phyloP scores from a whole-genome alignment of 306 rosid genomes.

The Hippophae gyantsensis region DNA sequence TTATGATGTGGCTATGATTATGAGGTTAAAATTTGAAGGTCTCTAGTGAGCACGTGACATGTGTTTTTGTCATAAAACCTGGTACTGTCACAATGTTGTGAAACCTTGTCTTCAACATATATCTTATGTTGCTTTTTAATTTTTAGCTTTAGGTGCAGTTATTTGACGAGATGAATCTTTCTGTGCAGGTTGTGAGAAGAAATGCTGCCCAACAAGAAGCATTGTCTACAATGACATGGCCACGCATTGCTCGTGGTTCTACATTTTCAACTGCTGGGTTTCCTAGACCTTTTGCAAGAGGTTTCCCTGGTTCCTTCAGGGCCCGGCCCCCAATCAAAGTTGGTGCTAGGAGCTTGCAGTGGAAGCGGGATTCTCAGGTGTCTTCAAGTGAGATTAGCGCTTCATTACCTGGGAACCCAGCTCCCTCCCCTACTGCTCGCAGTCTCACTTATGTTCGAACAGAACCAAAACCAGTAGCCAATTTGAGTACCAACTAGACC shows the following conservation, averaged over 20 bases:
- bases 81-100: too few species aligned
- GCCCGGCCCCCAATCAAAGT: constrained; percentile 53
- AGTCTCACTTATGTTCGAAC: constrained; percentile 82
- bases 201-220: constrained; percentile 58
- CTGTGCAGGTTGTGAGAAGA: constrained; percentile 61
- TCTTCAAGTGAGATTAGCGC: constrained; percentile 36
- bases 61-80: too few species aligned
- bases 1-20: too few species aligned
- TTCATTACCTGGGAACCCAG: constrained; percentile 21
- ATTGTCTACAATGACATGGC: constrained; percentile 49
- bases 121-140: too few species aligned
- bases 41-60: too few species aligned
- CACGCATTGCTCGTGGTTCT: constrained; percentile 48
- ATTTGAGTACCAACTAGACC: constrained; percentile 32
- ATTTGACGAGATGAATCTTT: constrained; percentile 9
- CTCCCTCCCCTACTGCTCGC: constrained; percentile 38
- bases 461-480: constrained; percentile 65
- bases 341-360: constrained; percentile 84
- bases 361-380: constrained; percentile 79
- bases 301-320: constrained; percentile 58
- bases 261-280: constrained; percentile 55
- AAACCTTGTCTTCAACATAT: too few species aligned
- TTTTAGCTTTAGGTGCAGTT: background rate
- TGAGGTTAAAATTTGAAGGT: too few species aligned
- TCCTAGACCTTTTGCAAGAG: constrained; percentile 68